A percentile compares a stretch with the other conserved stretches of the same genome.
Conservation (phyloP, 305 asterid genomes). For the Fraxinus paxiana region DNA sequence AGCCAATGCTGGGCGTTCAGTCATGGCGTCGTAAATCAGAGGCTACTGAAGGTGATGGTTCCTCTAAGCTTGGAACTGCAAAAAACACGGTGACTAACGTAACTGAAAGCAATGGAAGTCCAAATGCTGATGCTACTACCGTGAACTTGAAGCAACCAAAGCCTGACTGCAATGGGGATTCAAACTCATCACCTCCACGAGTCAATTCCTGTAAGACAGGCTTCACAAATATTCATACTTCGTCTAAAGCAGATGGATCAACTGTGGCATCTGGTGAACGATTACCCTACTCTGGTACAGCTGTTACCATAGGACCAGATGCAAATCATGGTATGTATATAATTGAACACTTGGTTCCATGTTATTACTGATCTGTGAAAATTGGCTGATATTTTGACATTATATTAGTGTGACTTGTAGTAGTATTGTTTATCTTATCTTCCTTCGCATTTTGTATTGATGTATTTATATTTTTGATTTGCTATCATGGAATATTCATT, state of each 20-base stretch:
- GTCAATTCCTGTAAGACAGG: slow-evolving; percentile 38
- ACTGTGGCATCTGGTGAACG: slow-evolving; percentile 46
- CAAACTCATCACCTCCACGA: slow-evolving; percentile 46
- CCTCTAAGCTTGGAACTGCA: slow-evolving; percentile 38
- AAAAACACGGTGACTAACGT: slow-evolving; percentile 35
- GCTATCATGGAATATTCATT: slow-evolving; percentile 23
- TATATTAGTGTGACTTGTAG: background rate
- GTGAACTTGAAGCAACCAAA: slow-evolving; percentile 52
- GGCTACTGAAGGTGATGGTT: slow-evolving; percentile 45
- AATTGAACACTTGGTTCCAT: slow-evolving; percentile 14
- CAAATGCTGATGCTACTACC: slow-evolving; percentile 42
- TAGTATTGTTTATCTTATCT: background rate
- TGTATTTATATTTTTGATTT: background rate
- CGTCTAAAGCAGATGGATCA: slow-evolving; percentile 45
- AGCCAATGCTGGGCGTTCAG: slow-evolving; percentile 74
- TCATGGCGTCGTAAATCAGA: slow-evolving; percentile 47
- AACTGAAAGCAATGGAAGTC: slow-evolving; percentile 65
- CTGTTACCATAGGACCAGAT: slow-evolving; percentile 43
- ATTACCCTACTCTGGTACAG: slow-evolving; percentile 36
- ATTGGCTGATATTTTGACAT: slow-evolving; percentile 7
- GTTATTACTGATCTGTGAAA: slow-evolving; percentile 13
- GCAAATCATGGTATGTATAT: slow-evolving; percentile 41
- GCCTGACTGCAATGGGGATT: slow-evolving; percentile 54
- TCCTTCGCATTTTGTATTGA: slow-evolving; percentile 1
- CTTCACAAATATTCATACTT: slow-evolving; percentile 39